Evolutionary conservation across 1,284 basidiomycete genomes (phyloP).

Genomic region (Vanrija humicola): DNA sequence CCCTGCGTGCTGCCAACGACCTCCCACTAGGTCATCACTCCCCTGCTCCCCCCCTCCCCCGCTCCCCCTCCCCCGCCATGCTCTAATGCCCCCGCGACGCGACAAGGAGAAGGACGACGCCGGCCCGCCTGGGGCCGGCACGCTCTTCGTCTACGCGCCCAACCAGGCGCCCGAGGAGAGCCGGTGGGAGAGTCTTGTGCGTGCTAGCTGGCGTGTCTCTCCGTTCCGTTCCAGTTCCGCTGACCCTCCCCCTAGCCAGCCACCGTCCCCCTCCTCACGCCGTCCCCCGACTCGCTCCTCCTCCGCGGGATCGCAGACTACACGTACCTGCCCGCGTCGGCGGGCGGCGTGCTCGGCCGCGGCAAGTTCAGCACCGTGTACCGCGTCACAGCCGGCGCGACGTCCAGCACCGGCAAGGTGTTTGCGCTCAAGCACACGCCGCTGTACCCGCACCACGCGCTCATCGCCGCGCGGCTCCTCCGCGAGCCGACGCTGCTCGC

Average conservation of each 20-base stretch:
- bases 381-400: constrained; percentile 23
- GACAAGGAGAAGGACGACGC: constrained; percentile 20
- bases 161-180: constrained; percentile 1
- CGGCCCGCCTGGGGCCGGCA: constrained; percentile 35
- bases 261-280: constrained; percentile 11
- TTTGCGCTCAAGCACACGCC: constrained; percentile 58
- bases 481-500: constrained; percentile 56
- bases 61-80: background rate
- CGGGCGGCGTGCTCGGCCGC: constrained; percentile 46
- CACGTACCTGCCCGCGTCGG: constrained; percentile 34
- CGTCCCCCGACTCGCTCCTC: constrained; percentile 45
- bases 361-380: constrained; percentile 54
- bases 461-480: constrained; percentile 55
- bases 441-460: constrained; percentile 56
- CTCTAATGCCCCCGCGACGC: constrained; percentile 5
- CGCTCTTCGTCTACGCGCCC: constrained; percentile 31
- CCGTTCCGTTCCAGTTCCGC: background rate
- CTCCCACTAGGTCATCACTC: too few species aligned
- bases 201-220: background rate
- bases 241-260: constrained; percentile 10
- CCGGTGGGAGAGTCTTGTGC: constrained; percentile 18
- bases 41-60: background rate
- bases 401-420: constrained; percentile 20
- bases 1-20: too few species aligned
- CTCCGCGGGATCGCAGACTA: constrained; percentile 49